Evolutionary conservation across 2,329 filamentous ascomycete genomes (phyloP).

Genomic region (Colletotrichum graminicola): DNA sequence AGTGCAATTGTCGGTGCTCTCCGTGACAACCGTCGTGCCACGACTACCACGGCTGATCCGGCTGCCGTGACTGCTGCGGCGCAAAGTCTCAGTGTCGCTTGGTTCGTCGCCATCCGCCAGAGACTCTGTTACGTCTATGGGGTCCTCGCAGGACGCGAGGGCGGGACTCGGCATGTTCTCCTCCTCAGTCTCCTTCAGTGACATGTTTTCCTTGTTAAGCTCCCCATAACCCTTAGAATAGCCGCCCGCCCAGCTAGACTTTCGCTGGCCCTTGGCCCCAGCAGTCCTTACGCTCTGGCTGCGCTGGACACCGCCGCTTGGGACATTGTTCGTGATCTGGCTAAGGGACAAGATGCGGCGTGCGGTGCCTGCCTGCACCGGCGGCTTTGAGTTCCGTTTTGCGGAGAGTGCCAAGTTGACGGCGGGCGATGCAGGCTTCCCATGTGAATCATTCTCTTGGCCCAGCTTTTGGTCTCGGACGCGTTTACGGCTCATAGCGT

Average conservation of each 20-base stretch:
- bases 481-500: constrained; percentile 71
- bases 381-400: constrained; percentile 60
- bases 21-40: constrained; percentile 62
- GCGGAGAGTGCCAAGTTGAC: constrained; percentile 68
- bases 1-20: constrained; percentile 53
- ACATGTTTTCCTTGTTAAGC: constrained; percentile 73
- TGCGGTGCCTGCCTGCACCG: constrained; percentile 67
- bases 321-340: constrained; percentile 84
- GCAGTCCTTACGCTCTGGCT: constrained; percentile 82
- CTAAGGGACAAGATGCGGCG: constrained; percentile 91
- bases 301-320: constrained; percentile 75
- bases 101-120: constrained; percentile 50
- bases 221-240: constrained; percentile 63
- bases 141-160: constrained; percentile 17
- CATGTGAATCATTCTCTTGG: constrained; percentile 43
- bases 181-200: constrained; percentile 73
- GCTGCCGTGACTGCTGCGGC: constrained; percentile 59
- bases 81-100: constrained; percentile 65
- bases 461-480: constrained; percentile 59
- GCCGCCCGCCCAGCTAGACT: constrained; percentile 76
- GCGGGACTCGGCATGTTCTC: constrained; percentile 52
- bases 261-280: constrained; percentile 65
- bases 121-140: constrained; percentile 35
- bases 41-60: constrained; percentile 49
- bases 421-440: constrained; percentile 49